phyloP scores from a whole-genome alignment of 176 grass and related monocot species.

The Aegilops bicornis region DNA sequence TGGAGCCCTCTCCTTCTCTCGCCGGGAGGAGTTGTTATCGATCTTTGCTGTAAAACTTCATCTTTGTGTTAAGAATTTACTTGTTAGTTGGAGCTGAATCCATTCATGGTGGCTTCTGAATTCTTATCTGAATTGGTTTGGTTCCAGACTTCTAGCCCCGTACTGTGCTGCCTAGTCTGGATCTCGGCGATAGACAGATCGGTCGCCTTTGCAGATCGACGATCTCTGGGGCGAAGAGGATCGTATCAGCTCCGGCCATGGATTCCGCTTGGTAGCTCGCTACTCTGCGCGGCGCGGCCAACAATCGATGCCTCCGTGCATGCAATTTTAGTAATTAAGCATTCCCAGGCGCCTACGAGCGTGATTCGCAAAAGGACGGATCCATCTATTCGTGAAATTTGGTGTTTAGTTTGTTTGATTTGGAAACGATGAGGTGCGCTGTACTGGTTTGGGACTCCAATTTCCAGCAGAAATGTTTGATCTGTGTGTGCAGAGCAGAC shows the following conservation, averaged over 20 bases:
- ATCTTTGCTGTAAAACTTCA: conserved; percentile 11
- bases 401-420: neutral
- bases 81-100: neutral
- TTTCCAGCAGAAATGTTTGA: neutral
- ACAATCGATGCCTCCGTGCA: neutral
- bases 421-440: neutral
- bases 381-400: neutral
- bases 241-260: neutral
- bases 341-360: no score
- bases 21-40: neutral
- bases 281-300: neutral
- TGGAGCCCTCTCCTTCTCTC: neutral
- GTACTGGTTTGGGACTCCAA: neutral
- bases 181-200: neutral
- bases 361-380: neutral
- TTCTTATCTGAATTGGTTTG: neutral
- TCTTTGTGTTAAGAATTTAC: conserved; percentile 24
- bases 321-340: neutral
- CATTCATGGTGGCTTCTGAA: neutral
- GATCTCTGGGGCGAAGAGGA: neutral
- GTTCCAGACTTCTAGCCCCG: neutral
- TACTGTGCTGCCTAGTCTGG: neutral
- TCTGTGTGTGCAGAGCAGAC: neutral
- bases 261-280: neutral
- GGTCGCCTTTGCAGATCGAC: neutral